Evolutionary conservation across 1,284 basidiomycete species (phyloP).

Genomic region (Ganoderma boninense): DNA sequence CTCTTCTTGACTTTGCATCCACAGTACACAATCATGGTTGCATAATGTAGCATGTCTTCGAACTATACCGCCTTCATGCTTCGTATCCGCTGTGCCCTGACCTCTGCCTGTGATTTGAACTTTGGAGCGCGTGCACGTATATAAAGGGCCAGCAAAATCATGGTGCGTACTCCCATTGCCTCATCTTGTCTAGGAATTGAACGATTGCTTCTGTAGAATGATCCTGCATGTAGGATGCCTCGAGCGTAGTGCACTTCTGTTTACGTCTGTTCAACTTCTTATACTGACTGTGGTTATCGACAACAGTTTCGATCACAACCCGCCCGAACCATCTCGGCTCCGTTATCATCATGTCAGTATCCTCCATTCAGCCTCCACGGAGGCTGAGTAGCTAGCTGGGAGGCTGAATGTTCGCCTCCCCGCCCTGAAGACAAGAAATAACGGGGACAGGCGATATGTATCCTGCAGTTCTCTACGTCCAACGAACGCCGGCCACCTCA

Average conservation of each 20-base stretch:
- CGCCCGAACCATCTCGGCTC: not conserved
- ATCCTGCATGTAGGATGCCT: no score
- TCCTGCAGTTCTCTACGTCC: not conserved
- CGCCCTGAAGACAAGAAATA: not conserved
- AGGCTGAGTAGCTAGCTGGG: conserved; percentile 6
- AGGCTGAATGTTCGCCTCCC: not conserved
- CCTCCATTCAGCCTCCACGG: conserved; percentile 1
- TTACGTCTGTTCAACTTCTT: not conserved
- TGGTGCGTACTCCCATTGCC: not conserved
- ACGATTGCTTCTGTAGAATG: not conserved
- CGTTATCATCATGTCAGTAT: not conserved
- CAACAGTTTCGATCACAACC: not conserved
- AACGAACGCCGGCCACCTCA: not conserved
- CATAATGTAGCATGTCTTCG: conserved; percentile 13
- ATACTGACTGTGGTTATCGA: not conserved
- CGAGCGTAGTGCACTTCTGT: not conserved
- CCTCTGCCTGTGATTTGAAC: not conserved
- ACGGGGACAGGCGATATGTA: not conserved
- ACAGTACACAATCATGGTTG: not conserved
- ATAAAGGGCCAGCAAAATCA: not conserved
- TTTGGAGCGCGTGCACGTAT: not conserved
- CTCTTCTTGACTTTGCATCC: not conserved
- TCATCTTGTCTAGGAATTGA: not conserved
- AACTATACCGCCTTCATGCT: not conserved
- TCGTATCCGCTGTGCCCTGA: not conserved